Evolutionary conservation across 2,329 filamentous ascomycete species (phyloP).

Genomic region (Arthrobotrys entomopaga): DNA sequence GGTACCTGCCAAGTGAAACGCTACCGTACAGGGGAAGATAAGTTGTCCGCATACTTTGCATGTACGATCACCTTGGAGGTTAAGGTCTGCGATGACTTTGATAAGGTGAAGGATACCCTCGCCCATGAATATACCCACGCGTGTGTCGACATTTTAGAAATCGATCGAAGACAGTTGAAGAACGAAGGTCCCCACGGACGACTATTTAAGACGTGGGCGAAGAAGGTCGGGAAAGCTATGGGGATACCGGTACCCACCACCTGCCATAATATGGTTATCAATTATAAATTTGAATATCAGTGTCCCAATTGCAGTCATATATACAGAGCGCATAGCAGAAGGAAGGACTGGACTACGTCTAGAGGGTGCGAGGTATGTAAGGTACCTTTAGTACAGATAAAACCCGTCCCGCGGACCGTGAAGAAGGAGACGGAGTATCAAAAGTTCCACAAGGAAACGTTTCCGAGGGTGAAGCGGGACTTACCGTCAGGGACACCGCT

Average conservation of each 20-base stretch:
- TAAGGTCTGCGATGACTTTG: conserved; percentile 48
- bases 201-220: conserved; percentile 42
- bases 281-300: conserved; percentile 50
- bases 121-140: conserved; percentile 53
- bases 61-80: conserved; percentile 40
- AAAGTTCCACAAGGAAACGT: conserved; percentile 45
- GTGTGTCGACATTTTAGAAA: conserved; percentile 47
- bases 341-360: conserved; percentile 41
- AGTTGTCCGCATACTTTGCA: conserved; percentile 17
- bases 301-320: conserved; percentile 28
- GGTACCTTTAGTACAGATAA: conserved; percentile 40
- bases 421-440: conserved; percentile 47
- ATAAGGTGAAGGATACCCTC: conserved; percentile 25
- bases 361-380: conserved; percentile 40
- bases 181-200: conserved; percentile 36
- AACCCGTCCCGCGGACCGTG: conserved; percentile 39
- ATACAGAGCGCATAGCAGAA: conserved; percentile 43
- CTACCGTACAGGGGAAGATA: conserved; percentile 1
- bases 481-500: conserved; percentile 47
- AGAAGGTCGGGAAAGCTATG: conserved; percentile 49
- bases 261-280: conserved; percentile 42
- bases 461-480: conserved; percentile 40
- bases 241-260: conserved; percentile 30
- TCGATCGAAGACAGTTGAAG: conserved; percentile 35
- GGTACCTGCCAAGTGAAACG: conserved; percentile 35